A percentile compares a stretch with the other conserved stretches of the same genome.
Conservation (phyloP, 2,329 filamentous ascomycete species). For the Blumeria graminis region DNA sequence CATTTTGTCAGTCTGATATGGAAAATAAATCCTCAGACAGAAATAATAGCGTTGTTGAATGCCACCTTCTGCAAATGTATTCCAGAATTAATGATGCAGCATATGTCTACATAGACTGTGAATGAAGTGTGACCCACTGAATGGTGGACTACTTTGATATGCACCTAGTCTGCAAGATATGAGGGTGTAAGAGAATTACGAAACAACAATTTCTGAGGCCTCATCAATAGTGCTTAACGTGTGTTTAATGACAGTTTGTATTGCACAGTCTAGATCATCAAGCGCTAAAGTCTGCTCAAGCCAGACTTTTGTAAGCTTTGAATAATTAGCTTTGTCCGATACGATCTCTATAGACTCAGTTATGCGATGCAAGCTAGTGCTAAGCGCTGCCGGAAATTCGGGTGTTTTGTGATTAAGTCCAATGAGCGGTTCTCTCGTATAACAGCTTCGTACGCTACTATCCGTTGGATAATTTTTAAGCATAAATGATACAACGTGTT, state of each 20-base stretch:
- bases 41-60: no score
- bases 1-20: no score
- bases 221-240: slow-evolving; percentile 14
- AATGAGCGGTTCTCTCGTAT: slow-evolving; percentile 45
- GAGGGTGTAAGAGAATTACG: background rate
- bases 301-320: slow-evolving; percentile 27
- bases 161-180: no score
- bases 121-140: no score
- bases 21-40: no score
- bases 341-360: slow-evolving; percentile 23
- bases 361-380: slow-evolving; percentile 37
- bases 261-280: slow-evolving; percentile 28
- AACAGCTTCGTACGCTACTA: slow-evolving; percentile 42
- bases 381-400: slow-evolving; percentile 49
- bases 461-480: slow-evolving; percentile 31
- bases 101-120: no score
- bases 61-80: no score
- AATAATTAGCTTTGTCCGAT: slow-evolving; percentile 22
- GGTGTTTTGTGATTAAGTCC: slow-evolving; percentile 37
- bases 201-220: background rate
- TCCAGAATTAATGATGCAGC: no score
- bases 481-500: slow-evolving; percentile 48
- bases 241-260: slow-evolving; percentile 29
- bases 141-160: no score
- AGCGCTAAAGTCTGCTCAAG: slow-evolving; percentile 26